Base-by-base conservation (phyloP, 2,329 filamentous ascomycete species). In the Plectosphaerella sp. region DNA sequence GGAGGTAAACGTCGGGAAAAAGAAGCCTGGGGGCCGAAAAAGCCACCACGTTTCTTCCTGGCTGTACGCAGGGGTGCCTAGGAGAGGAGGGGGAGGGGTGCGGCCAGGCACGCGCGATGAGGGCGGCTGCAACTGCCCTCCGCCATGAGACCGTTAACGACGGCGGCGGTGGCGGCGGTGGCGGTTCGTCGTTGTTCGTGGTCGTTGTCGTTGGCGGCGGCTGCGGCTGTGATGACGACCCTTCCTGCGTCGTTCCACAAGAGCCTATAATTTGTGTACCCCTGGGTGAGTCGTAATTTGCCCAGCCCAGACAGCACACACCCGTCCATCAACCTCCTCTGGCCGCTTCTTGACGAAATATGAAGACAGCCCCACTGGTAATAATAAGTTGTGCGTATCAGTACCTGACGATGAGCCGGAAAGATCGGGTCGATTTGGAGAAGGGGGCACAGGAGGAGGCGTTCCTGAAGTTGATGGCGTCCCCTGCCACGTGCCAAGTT, bases 391-490 rank as follows among this genome's bases (percentile, higher is more conserved):
- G 41, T 43, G 16, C 41, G n/a, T 43, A n/a, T 12, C 41, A 43
- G 41, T 43, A 20, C 41, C 41, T 43, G 41, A 12, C 41, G 41
- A 43, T 20, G 41, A 43, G 18, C 41, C 41, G 41, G 41, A 18
- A 43, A 43, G 41, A 43, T 43, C 41, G 41, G 41, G 41, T 43
- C 41, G 41, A 43, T 43, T 43, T 43, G 41, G 41, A 43, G 41
- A 43, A 43, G 16, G 41, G 41, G 41, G n/a, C n/a, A 9, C 11
- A 43, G 16, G 28, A 33, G 28, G 28, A 43, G 18, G 41, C n/a
- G 41, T 43, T 16, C 41, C 41, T 43, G 41, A 43, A 33, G 15
- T 18, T 20, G 41, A 43, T 43, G 16, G 41, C n/a, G n/a, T 43
- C n/a, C 41, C 41, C 10, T 43, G n/a, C 41, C 41, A 43, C 41